These are phyloP conservation scores for Rhodosporidiobolus odoratus DNA, from an alignment of 768 basidiomycete genomes.

Conservation along the genomic window DNA sequence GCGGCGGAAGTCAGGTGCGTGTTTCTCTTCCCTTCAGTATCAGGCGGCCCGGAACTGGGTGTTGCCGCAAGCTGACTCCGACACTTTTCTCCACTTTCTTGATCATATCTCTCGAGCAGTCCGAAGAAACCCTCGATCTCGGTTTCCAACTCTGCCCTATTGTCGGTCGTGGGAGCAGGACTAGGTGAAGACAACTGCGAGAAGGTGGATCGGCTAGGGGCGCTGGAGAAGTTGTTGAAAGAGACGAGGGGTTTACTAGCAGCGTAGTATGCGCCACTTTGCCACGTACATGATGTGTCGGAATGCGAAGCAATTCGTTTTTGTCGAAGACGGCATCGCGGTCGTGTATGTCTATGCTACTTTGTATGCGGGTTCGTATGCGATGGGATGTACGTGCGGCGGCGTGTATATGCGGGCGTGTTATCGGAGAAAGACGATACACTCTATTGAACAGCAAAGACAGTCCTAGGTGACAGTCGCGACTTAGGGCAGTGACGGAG, in stretches of 20 bases:
- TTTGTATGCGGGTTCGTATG: no score
- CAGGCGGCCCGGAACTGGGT: neutral
- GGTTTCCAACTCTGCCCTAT: neutral
- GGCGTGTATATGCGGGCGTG: no score
- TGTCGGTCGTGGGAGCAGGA: neutral
- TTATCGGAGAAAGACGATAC: no score
- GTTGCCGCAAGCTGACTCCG: neutral
- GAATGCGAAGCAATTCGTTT: no score
- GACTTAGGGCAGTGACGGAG: no score
- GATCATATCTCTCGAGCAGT: neutral
- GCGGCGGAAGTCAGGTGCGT: neutral
- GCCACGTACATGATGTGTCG: no score
- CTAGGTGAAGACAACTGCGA: neutral
- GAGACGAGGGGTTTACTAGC: constrained; percentile 18
- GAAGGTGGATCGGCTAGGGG: constrained; percentile 5
- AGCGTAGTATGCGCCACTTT: neutral
- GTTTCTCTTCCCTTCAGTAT: neutral
- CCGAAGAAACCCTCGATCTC: constrained; percentile 9
- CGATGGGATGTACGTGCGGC: no score
- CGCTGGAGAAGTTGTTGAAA: constrained; percentile 25
- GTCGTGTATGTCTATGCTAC: no score
- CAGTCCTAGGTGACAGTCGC: no score
- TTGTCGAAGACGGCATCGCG: no score
- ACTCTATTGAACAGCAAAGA: no score
- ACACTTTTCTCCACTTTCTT: neutral